Conservation (phyloP, 345 rosid species). For the Physaria fendleri region DNA sequence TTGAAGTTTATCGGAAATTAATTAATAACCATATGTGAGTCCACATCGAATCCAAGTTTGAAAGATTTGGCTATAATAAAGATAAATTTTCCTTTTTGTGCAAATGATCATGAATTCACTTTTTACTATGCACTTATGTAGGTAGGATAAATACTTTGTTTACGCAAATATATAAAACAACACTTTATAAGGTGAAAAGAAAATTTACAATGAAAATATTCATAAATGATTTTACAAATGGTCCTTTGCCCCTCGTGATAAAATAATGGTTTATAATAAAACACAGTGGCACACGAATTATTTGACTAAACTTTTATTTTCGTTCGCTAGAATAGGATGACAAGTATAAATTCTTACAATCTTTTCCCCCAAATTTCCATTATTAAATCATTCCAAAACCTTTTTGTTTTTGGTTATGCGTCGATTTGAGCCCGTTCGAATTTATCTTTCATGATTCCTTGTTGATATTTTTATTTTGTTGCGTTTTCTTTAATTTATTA, state of each 20-base stretch:
- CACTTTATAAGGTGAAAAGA: no score
- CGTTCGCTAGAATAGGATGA: constrained; percentile 11
- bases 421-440: constrained; percentile 23
- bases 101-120: no score
- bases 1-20: no score
- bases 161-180: no score
- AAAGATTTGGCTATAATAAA: no score
- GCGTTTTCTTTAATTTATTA: no score
- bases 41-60: no score
- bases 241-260: not conserved
- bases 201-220: not conserved
- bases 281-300: constrained; percentile 18
- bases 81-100: no score
- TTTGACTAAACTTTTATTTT: constrained; percentile 20
- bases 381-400: not conserved
- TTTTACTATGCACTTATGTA: no score
- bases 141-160: no score
- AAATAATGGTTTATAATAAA: constrained; percentile 4
- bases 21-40: no score
- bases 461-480: constrained; percentile 8
- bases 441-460: constrained; percentile 21
- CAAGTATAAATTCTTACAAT: constrained; percentile 22
- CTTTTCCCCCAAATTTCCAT: constrained; percentile 8
- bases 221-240: not conserved
- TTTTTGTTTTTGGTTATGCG: constrained; percentile 8